A percentile compares a stretch with the other conserved stretches of the same genome.
Conservation (phyloP, 768 basidiomycete genomes). For the Cystoderma amianthinum region DNA sequence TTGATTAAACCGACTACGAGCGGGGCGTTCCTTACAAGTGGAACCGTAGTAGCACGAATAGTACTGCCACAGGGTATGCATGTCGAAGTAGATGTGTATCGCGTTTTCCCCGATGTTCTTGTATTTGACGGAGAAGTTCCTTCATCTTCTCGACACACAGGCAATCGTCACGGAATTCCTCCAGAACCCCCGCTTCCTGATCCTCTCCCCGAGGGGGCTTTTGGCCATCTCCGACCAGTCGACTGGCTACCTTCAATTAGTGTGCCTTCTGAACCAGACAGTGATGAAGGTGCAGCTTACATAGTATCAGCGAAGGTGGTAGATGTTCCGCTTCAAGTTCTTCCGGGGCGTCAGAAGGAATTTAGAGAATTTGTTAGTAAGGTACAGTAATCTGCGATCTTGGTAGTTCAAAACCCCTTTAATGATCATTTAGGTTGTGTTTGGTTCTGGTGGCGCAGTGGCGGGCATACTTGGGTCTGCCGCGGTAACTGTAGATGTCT, state of each 20-base stretch:
- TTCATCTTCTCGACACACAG: conserved; percentile 8
- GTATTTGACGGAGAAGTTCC: conserved; percentile 71
- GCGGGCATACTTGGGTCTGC: conserved; percentile 65
- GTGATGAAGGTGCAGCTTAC: conserved; percentile 47
- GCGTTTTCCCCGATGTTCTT: conserved; percentile 69
- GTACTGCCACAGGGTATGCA: conserved; percentile 68
- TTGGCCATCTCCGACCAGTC: conserved; percentile 67
- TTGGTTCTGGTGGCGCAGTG: conserved; percentile 53
- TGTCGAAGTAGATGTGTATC: conserved; percentile 53
- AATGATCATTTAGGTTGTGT: conserved; percentile 56
- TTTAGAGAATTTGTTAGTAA: conserved; percentile 75
- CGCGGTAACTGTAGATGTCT: conserved; percentile 50
- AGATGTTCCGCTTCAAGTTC: conserved; percentile 70
- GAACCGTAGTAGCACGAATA: conserved; percentile 55
- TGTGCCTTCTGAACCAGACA: conserved; percentile 30
- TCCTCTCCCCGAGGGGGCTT: conserved; percentile 67
- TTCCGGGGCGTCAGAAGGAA: conserved; percentile 71
- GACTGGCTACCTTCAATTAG: conserved; percentile 54
- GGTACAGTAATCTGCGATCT: conserved; percentile 27
- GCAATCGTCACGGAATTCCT: conserved; percentile 13
- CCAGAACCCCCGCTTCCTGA: conserved; percentile 49
- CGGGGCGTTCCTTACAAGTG: conserved; percentile 55
- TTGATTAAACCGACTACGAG: conserved; percentile 44
- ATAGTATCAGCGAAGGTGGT: conserved; percentile 57
- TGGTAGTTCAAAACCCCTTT: neutral